Evolutionary conservation across 176 grass and related monocot genomes (phyloP).

Genomic region (Ananas comosus): DNA sequence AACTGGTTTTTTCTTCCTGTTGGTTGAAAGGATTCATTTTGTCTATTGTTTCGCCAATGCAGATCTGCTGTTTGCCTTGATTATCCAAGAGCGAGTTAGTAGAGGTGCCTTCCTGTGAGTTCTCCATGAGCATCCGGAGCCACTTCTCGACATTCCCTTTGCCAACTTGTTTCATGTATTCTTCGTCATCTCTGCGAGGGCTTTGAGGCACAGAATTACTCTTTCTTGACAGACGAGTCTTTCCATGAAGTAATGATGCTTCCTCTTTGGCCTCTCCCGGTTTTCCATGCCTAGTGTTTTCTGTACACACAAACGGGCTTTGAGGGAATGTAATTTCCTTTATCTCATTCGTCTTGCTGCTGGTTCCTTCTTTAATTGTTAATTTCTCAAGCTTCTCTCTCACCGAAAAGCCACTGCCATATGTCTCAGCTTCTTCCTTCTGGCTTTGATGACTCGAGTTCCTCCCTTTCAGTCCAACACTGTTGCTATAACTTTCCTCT

Average conservation of each 20-base stretch:
- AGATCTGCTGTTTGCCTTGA: not conserved
- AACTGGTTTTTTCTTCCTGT: conserved; percentile 1
- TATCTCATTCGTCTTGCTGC: conserved; percentile 25
- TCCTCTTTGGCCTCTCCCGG: conserved; percentile 16
- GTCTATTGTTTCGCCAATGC: not conserved
- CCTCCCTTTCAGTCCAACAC: not conserved
- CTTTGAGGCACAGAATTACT: conserved; percentile 7
- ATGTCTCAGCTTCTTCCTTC: conserved; percentile 16
- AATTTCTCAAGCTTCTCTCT: conserved; percentile 45
- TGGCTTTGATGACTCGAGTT: conserved; percentile 1
- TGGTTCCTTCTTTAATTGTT: conserved; percentile 18
- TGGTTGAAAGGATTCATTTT: not conserved
- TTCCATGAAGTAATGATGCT: not conserved
- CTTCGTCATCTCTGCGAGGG: conserved; percentile 31
- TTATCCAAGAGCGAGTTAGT: conserved; percentile 21
- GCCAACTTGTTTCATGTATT: conserved; percentile 39
- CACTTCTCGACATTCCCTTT: conserved; percentile 64
- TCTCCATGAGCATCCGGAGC: conserved; percentile 56
- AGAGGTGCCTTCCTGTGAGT: conserved; percentile 28
- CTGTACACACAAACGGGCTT: conserved; percentile 25
- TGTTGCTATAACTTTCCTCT: not conserved
- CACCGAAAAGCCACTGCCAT: conserved; percentile 17
- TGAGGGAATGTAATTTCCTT: conserved; percentile 19
- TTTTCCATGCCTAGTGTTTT: conserved; percentile 3
- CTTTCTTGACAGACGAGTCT: conserved; percentile 2